Evolutionary conservation across 352 stramenopile genomes (phyloP), one percentile per base, ranked within the genome.

Genomic region (Pseudoperonospora humuli): DNA sequence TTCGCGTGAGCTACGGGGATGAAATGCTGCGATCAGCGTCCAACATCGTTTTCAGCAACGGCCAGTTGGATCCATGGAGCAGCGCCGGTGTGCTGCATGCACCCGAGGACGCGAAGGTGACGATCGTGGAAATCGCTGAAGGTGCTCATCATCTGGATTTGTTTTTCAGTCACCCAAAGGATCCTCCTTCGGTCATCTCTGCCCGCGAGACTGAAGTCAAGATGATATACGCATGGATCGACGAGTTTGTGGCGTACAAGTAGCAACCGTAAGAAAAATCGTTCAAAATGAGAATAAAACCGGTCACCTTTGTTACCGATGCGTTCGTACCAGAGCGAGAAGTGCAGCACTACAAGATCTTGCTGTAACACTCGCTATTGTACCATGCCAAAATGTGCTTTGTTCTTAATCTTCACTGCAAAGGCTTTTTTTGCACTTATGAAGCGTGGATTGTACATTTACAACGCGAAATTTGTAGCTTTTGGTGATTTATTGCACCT

Each of bases 11-110:
- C 39, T 95, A 91, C 45, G 84, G 84, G 20, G 80, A 89, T 36
- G 56, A 50, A 13, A 37, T 64, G 27, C 43, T 94, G 21, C 57
- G 65, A 1, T 66, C 50, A 5, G 72, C 70, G 17, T 96, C 87
- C 23, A 97, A 98, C 48, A 97, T 98, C 43, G 81, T 98, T 11
- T 97, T 98, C 41, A 96, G 84, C 40, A 97, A 97, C 59, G 94
- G 94, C 10, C 57, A 92, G 11, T 57, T 96, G 4, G 94, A 98
- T 50, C 94, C 94, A 4, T 98, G 93, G 94, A 86, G 69, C 54
- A 80, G 78, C 25, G 90, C 75, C 5, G 93, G 91, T 13, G 86
- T 98, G 11, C 71, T 77, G 19, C 40, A 69, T 4, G 57, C 70
- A 14, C 75, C 75, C 1, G 54, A 68, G 14, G 61, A 63, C 36